Evolutionary conservation across 2,329 filamentous ascomycete species (phyloP).

Genomic region (Paraconiothyrium brasiliense): DNA sequence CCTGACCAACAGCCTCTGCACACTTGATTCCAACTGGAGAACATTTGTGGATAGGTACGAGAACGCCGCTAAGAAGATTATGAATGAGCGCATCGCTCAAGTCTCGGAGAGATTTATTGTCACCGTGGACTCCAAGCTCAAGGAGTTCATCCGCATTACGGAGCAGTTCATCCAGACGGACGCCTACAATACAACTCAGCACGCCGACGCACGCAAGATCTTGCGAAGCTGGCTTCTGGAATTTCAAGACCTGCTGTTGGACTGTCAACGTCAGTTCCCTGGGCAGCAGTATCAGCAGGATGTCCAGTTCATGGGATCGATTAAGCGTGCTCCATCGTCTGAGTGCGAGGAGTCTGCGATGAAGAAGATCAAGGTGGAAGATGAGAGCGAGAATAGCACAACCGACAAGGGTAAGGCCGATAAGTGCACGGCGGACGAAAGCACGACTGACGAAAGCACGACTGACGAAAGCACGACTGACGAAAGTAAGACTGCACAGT

Average conservation of each 20-base stretch:
- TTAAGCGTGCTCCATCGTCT: not conserved
- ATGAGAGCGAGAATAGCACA: not conserved
- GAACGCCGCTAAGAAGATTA: not conserved
- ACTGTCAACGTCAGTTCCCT: not conserved
- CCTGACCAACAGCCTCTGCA: not conserved
- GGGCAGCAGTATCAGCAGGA: not conserved
- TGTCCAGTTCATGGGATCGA: not conserved
- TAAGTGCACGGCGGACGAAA: too few species aligned
- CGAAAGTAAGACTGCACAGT: too few species aligned
- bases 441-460: too few species aligned
- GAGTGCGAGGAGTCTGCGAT: not conserved
- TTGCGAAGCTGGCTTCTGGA: not conserved
- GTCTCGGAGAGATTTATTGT: not conserved
- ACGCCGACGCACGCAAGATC: not conserved
- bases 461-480: too few species aligned
- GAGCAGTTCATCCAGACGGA: not conserved
- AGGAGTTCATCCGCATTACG: not conserved
- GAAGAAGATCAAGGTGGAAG: slow-evolving; percentile 7
- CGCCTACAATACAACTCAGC: not conserved
- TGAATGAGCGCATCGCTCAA: not conserved
- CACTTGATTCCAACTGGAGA: not conserved
- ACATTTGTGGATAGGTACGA: not conserved
- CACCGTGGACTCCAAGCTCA: not conserved
- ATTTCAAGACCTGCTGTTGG: not conserved
- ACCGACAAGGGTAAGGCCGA: too few species aligned